phyloP scores from a whole-genome alignment of 441 rosid species.

The Manihot esculenta region DNA sequence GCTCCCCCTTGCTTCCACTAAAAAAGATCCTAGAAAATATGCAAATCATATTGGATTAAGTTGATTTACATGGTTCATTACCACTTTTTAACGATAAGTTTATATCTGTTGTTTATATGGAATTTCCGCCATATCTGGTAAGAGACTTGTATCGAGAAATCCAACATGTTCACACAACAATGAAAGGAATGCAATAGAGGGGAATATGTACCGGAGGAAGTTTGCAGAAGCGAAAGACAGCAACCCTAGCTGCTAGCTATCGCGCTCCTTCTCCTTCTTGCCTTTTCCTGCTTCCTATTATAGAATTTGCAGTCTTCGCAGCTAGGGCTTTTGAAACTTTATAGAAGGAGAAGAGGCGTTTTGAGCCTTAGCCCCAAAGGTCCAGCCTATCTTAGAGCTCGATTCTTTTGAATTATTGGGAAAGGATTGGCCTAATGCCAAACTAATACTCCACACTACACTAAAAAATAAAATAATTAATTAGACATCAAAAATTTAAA shows the following conservation, averaged over 20 bases:
- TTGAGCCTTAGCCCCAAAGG: too few relatives aligned
- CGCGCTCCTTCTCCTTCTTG: neutral
- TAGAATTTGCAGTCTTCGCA: neutral
- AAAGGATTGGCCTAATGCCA: too few relatives aligned
- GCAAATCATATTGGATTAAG: neutral
- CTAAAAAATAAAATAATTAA: too few relatives aligned
- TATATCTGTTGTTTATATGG: too few relatives aligned
- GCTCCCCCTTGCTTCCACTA: neutral
- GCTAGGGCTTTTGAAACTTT: neutral
- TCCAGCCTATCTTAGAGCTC: too few relatives aligned
- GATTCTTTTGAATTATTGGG: too few relatives aligned
- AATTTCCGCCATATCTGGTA: too few relatives aligned
- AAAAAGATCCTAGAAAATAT: neutral
- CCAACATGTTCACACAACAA: neutral
- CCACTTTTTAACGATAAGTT: neutral
- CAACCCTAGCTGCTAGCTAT: conserved; percentile 10
- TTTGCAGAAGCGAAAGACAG: conserved; percentile 1
- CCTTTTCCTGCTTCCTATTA: neutral
- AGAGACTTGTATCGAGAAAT: neutral
- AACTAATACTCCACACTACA: too few relatives aligned
- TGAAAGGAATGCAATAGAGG: neutral
- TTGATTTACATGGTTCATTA: neutral
- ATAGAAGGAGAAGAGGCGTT: too few relatives aligned
- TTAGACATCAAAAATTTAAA: too few relatives aligned
- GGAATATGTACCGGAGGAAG: conserved; percentile 4